Conservation (phyloP, 1,284 basidiomycete species). For the Coniferiporia sulphurascens region DNA sequence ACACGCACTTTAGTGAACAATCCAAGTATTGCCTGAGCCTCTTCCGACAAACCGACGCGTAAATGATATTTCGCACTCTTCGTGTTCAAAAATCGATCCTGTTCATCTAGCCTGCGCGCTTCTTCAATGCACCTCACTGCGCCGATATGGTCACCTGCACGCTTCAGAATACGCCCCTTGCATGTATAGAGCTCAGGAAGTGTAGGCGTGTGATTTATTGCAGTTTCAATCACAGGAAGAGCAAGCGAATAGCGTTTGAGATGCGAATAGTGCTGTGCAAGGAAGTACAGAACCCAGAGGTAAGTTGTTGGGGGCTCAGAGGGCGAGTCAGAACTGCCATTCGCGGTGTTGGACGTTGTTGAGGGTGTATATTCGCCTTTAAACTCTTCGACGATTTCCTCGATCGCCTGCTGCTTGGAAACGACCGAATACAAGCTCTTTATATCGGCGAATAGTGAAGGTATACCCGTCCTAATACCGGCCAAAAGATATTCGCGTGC, state of each 20-base stretch:
- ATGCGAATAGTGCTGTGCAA: constrained; percentile 86
- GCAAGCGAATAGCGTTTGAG: constrained; percentile 53
- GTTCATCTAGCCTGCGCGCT: constrained; percentile 84
- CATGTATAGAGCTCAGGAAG: constrained; percentile 89
- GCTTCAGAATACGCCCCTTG: constrained; percentile 83
- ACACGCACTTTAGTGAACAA: constrained; percentile 81
- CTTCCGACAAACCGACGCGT: constrained; percentile 72
- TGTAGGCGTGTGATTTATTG: constrained; percentile 86
- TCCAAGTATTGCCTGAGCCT: constrained; percentile 70
- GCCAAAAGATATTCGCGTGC: constrained; percentile 67
- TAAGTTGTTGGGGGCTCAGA: constrained; percentile 76
- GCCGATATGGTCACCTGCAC: constrained; percentile 74
- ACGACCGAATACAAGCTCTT: constrained; percentile 76
- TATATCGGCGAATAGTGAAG: constrained; percentile 91
- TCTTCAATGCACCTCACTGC: constrained; percentile 80
- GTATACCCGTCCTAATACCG: constrained; percentile 82
- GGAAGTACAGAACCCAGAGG: constrained; percentile 94
- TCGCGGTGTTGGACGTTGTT: constrained; percentile 22
- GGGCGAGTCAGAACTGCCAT: constrained; percentile 26
- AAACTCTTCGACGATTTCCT: constrained; percentile 65
- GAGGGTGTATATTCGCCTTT: constrained; percentile 30
- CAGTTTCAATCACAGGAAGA: constrained; percentile 59
- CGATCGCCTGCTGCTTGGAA: constrained; percentile 64
- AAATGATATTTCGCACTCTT: constrained; percentile 92
- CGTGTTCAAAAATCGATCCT: constrained; percentile 94